Conservation (phyloP, 805 yeast species). For the Lachancea fermentati region DNA sequence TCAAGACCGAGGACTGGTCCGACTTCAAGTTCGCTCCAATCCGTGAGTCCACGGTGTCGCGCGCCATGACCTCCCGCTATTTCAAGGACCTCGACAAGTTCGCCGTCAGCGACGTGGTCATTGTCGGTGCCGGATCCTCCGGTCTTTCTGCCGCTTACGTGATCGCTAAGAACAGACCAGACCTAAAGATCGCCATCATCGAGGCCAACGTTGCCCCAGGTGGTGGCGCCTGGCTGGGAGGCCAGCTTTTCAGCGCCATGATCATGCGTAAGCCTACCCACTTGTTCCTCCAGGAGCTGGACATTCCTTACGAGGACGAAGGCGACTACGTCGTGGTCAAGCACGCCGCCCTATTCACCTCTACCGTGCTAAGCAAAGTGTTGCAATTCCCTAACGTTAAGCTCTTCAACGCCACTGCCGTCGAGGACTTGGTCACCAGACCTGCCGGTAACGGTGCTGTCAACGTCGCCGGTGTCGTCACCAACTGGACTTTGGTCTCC, state of each 20-base stretch:
- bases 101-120: constrained; percentile 69
- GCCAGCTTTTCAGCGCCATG: constrained; percentile 74
- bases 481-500: constrained; percentile 77
- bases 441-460: constrained; percentile 54
- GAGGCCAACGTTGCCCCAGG: constrained; percentile 76
- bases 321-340: constrained; percentile 76
- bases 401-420: constrained; percentile 74
- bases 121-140: constrained; percentile 75
- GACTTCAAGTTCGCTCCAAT: constrained; percentile 64
- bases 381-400: constrained; percentile 68
- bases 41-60: constrained; percentile 70
- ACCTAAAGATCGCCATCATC: constrained; percentile 63
- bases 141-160: constrained; percentile 74
- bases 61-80: constrained; percentile 75
- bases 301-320: constrained; percentile 67
- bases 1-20: constrained; percentile 51
- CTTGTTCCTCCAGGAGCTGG: constrained; percentile 55
- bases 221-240: constrained; percentile 78
- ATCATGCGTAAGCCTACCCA: constrained; percentile 78
- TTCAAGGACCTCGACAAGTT: constrained; percentile 67
- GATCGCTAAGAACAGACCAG: constrained; percentile 69
- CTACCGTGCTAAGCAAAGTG: constrained; percentile 65
- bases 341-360: constrained; percentile 73
- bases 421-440: constrained; percentile 73
- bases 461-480: constrained; percentile 72